These are phyloP conservation scores for Lactarius psammicola DNA, from an alignment of 768 basidiomycete genomes.

Conservation along the genomic window DNA sequence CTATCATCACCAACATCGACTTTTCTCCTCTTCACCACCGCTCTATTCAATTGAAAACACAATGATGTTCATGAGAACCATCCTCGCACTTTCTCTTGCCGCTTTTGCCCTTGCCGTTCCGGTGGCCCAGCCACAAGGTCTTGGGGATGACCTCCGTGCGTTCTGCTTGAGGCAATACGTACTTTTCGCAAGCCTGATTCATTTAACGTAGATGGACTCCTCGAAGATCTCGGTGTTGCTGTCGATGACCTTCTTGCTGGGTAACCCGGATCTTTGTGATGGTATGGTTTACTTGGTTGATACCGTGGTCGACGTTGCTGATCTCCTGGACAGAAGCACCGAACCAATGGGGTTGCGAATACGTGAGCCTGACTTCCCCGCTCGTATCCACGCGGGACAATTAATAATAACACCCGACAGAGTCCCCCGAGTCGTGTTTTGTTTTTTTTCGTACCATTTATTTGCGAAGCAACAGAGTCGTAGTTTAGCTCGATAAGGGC, in stretches of 20 bases:
- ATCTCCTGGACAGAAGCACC: not conserved
- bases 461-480: too few species aligned
- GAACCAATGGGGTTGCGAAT: too few species aligned
- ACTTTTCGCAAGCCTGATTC: not conserved
- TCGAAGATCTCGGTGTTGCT: too few species aligned
- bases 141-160: not conserved
- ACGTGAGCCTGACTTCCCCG: too few species aligned
- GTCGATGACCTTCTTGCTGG: too few species aligned
- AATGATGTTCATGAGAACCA: not conserved
- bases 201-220: not conserved
- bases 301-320: not conserved
- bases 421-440: too few species aligned
- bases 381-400: too few species aligned
- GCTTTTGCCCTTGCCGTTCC: not conserved
- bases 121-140: not conserved
- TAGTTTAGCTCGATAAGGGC: too few species aligned
- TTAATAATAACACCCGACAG: too few species aligned
- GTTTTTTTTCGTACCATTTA: too few species aligned
- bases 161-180: not conserved
- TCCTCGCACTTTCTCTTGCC: not conserved
- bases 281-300: not conserved
- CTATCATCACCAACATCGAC: not conserved
- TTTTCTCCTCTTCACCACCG: not conserved
- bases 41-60: not conserved
- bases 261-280: too few species aligned